Conservation (phyloP, 768 basidiomycete genomes). For the Leccinum rimulosum region DNA sequence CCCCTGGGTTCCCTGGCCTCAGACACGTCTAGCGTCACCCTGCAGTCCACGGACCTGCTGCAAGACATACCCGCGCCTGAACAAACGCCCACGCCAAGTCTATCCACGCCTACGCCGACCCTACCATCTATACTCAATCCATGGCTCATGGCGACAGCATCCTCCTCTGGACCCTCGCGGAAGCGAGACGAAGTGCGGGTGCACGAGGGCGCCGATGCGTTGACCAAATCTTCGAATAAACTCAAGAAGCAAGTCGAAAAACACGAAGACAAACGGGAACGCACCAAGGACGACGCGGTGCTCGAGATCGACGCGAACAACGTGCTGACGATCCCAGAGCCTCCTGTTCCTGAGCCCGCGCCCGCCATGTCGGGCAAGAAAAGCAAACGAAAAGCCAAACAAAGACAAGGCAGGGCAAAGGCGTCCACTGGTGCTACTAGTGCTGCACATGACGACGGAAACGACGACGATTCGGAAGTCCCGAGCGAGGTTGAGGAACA, state of each 20-base stretch:
- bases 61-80: constrained; percentile 29
- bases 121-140: constrained; percentile 54
- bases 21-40: constrained; percentile 5
- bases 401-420: neutral
- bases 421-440: constrained; percentile 8
- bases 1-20: neutral
- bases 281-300: constrained; percentile 67
- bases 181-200: constrained; percentile 75
- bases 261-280: constrained; percentile 53
- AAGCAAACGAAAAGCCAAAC: constrained; percentile 16
- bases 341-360: constrained; percentile 1
- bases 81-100: constrained; percentile 10
- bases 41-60: constrained; percentile 56
- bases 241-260: constrained; percentile 66
- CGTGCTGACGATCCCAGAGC: constrained; percentile 21
- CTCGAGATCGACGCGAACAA: constrained; percentile 63
- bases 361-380: constrained; percentile 3
- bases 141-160: constrained; percentile 57
- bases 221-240: constrained; percentile 69
- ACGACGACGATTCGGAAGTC: constrained; percentile 48
- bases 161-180: constrained; percentile 48
- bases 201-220: constrained; percentile 58
- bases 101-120: constrained; percentile 17
- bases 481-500: constrained; percentile 73
- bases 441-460: neutral